phyloP scores from a whole-genome alignment of 495 filamentous ascomycete genomes.

The Penicillium desertorum region DNA sequence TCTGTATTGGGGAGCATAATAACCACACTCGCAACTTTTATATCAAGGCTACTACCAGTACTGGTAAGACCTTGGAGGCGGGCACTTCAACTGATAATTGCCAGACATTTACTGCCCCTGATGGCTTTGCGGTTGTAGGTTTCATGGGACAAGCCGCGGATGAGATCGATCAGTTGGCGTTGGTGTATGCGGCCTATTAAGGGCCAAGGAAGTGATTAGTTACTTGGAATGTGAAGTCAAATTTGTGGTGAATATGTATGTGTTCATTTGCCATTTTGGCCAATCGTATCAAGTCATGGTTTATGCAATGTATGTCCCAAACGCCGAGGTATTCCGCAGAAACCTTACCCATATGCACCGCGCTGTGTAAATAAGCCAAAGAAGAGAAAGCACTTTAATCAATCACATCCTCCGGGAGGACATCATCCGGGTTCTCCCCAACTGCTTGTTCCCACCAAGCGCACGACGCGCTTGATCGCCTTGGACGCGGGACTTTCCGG shows the following conservation, averaged over 20 bases:
- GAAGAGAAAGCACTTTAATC: slow-evolving; percentile 18
- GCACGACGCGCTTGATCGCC: slow-evolving; percentile 75
- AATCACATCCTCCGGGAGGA: slow-evolving; percentile 39
- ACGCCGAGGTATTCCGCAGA: slow-evolving; percentile 13
- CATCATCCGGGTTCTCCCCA: slow-evolving; percentile 51
- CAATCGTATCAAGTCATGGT: slow-evolving; percentile 8
- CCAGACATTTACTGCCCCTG: slow-evolving; percentile 46
- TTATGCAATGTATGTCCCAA: slow-evolving; percentile 15
- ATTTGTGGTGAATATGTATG: background rate
- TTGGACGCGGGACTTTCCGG: slow-evolving; percentile 86
- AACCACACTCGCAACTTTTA: slow-evolving; percentile 56
- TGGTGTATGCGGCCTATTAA: slow-evolving; percentile 44
- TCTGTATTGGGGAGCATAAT: slow-evolving; percentile 54
- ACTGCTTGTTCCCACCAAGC: slow-evolving; percentile 61
- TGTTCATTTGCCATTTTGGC: slow-evolving; percentile 9
- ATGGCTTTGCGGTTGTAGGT: slow-evolving; percentile 58
- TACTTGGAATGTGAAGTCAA: background rate
- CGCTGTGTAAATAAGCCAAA: slow-evolving; percentile 15
- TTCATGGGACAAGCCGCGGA: slow-evolving; percentile 57
- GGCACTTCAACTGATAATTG: slow-evolving; percentile 54
- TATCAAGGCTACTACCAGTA: slow-evolving; percentile 52
- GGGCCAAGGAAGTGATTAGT: background rate
- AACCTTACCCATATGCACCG: slow-evolving; percentile 21
- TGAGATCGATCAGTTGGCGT: slow-evolving; percentile 59
- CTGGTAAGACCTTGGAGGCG: slow-evolving; percentile 47